phyloP scores from a whole-genome alignment of 257 asterid genomes.

The Thymus quinquecostatus region DNA sequence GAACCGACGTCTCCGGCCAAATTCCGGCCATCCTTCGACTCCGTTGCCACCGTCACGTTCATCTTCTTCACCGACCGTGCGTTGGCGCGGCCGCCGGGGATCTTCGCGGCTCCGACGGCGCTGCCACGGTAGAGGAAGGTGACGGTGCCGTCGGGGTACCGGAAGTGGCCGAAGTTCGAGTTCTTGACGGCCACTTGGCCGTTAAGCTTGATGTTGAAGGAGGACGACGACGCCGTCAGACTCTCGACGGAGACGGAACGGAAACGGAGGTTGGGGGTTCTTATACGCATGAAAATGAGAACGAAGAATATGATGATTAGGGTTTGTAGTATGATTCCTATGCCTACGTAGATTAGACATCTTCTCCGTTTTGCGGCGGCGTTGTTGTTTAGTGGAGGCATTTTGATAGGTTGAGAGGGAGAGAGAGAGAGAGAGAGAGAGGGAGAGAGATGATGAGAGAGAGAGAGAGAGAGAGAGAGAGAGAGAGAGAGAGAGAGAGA shows the following conservation, averaged over 20 bases:
- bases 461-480: background rate
- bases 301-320: constrained; percentile 29
- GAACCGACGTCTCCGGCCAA: constrained; percentile 26
- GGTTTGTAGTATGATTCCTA: constrained; percentile 28
- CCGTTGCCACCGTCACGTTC: constrained; percentile 27
- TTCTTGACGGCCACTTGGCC: constrained; percentile 29
- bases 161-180: constrained; percentile 35
- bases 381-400: constrained; percentile 14
- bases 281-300: constrained; percentile 21
- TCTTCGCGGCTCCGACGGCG: constrained; percentile 20
- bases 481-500: too few species aligned
- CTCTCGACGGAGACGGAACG: constrained; percentile 13
- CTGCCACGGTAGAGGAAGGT: constrained; percentile 26
- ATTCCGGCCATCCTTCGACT: constrained; percentile 11
- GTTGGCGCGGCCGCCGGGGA: constrained; percentile 16
- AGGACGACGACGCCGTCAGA: constrained; percentile 12
- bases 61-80: constrained; percentile 24
- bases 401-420: background rate
- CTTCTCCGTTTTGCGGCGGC: constrained; percentile 11
- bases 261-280: constrained; percentile 32
- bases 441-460: background rate
- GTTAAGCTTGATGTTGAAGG: constrained; percentile 25
- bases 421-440: too few species aligned
- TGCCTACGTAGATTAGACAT: constrained; percentile 13
- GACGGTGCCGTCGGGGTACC: constrained; percentile 22